Base-by-base conservation (phyloP, 2,329 filamentous ascomycete species). In the Colletotrichum sublineola region DNA sequence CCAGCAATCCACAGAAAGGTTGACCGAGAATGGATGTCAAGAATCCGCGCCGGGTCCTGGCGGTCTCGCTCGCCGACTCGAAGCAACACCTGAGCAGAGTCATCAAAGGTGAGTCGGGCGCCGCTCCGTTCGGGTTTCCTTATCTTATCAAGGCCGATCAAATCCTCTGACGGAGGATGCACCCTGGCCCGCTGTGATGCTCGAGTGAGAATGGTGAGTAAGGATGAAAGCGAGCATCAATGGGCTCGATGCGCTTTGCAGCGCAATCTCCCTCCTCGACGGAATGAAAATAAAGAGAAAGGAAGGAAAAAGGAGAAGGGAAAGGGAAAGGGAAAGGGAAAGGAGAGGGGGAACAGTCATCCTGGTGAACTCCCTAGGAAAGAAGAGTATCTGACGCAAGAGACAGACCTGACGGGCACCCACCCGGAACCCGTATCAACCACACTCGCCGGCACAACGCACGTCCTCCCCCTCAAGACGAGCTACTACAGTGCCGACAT, bases 401-500 rank as follows among this genome's bases (percentile, higher is more conserved):
- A n/a, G 4, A 29, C 71, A 90, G 89, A 88, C 62, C 84, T 91
- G 64, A 89, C 88, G 0, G 88, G 88, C 63, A 80, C 81, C 5
- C 77, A 78, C 29, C 87, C 82, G 40, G 81, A 81, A 40, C 77
- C 81, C 55, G 80, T 80, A 20, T 80, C 79, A 9, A 77, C 81
- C 2, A 82, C 84, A 3, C 82, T 91, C 42, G 90, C 91, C 1
- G 91, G 91, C 36, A 86, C 85, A 44, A 90, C 90, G 20, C 90
- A 92, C 76, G 79, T 81, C 55, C 84, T 91, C 42, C 71, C 81
- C 11, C 81, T 93, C 67, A 84, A 84, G 73, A 93, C 90, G 29
- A 76, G 83, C 18, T 93, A 93, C 82, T 93, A 92, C 82, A 85
- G 81, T 33, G 86, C 89, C 65, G 83, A 83, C 0, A 83, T 93